Percentiles rank a stretch among this genome's conserved stretches.
Evolutionary conservation across 2,329 filamentous ascomycete species (phyloP).

Genomic region (Aspergillus arachidicola): DNA sequence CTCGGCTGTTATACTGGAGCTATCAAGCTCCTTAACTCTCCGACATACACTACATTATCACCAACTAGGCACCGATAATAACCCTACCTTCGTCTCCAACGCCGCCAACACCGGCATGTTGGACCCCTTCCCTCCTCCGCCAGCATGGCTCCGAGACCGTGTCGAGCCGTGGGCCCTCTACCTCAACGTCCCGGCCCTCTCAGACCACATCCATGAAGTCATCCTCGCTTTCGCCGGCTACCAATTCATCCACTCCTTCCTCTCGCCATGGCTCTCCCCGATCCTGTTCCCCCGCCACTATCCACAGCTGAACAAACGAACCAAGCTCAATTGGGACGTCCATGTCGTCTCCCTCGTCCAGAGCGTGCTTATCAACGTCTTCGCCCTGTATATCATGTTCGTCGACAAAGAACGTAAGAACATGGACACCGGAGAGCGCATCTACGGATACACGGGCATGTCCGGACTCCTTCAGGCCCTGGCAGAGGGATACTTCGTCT

Average conservation of each 20-base stretch:
- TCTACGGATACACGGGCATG: constrained; percentile 65
- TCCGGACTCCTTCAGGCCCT: constrained; percentile 62
- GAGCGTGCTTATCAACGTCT: constrained; percentile 56
- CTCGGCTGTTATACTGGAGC: neutral
- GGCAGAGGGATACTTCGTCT: constrained; percentile 66
- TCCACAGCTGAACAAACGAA: constrained; percentile 55
- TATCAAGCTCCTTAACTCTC: neutral
- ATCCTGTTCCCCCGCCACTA: constrained; percentile 59
- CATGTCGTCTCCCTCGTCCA: constrained; percentile 67
- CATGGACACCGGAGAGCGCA: constrained; percentile 56
- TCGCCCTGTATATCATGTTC: constrained; percentile 62
- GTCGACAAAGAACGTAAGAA: constrained; percentile 57
- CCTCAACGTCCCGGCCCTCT: constrained; percentile 58
- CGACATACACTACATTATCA: neutral
- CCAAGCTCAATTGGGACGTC: constrained; percentile 67
- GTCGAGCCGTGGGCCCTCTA: constrained; percentile 54
- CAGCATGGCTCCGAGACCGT: constrained; percentile 53
- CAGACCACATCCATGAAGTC: constrained; percentile 65
- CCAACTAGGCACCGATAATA: neutral
- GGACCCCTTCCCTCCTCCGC: constrained; percentile 51
- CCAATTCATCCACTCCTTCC: constrained; percentile 54
- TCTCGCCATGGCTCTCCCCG: constrained; percentile 59
- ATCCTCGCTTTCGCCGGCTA: constrained; percentile 59
- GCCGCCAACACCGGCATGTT: constrained; percentile 39
- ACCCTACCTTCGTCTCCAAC: constrained; percentile 2